Conservation (phyloP, 2,329 filamentous ascomycete genomes). For the Ophiostoma angusticollis region DNA sequence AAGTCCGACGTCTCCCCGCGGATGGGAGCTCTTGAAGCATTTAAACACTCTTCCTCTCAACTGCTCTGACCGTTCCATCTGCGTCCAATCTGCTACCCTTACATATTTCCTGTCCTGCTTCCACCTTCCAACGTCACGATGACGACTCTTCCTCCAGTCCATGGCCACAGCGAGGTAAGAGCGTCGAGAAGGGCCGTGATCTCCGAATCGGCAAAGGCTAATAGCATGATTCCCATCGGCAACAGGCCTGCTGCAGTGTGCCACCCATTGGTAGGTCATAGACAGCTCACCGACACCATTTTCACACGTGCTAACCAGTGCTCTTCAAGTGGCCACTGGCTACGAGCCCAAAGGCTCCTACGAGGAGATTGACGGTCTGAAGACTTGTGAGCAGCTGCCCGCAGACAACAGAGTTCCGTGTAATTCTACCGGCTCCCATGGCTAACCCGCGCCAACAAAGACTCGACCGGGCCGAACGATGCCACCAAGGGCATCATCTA, state of each 20-base stretch:
- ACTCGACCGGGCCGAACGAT: constrained; percentile 33
- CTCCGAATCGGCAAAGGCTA: background rate
- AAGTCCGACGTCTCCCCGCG: no score
- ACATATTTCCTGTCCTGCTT: no score
- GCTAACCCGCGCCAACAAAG: constrained; percentile 15
- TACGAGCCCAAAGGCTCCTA: constrained; percentile 34
- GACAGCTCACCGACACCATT: background rate
- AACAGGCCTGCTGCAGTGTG: constrained; percentile 28
- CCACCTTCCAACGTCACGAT: no score
- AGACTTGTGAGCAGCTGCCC: constrained; percentile 29
- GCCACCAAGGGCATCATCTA: constrained; percentile 46
- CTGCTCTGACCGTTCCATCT: no score
- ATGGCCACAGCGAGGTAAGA: constrained; percentile 20
- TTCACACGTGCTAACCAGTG: background rate
- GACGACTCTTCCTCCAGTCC: constrained; percentile 22
- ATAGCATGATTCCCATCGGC: background rate
- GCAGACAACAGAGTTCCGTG: background rate
- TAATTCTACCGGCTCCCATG: background rate
- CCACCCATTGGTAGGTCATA: constrained; percentile 26
- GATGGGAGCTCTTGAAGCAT: no score
- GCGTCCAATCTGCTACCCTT: no score
- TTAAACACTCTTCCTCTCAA: no score
- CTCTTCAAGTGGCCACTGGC: constrained; percentile 22
- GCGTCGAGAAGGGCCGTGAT: background rate
- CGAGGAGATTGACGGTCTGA: constrained; percentile 29